A percentile compares a stretch with the other conserved stretches of the same genome.
Evolutionary conservation across 331 rosid genomes (phyloP).

Genomic region (Quercus tomentella): DNA sequence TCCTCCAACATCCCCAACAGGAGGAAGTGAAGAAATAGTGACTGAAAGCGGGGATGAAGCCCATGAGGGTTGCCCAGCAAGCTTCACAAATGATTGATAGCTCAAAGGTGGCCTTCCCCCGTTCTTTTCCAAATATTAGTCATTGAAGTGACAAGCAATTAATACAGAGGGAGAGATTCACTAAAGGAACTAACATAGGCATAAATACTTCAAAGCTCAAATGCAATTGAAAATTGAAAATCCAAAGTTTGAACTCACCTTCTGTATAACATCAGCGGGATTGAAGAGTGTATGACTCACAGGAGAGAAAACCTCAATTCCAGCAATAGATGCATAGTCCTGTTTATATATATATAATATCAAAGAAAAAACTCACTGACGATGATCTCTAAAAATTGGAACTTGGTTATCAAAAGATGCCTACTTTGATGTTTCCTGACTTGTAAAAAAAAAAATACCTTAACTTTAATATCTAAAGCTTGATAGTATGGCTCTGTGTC

Average conservation of each 20-base stretch:
- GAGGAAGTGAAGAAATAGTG: slow-evolving; percentile 58
- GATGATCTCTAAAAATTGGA: neutral
- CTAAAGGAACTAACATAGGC: neutral
- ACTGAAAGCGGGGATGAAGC: slow-evolving; percentile 36
- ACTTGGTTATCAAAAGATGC: neutral
- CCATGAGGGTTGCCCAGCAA: slow-evolving; percentile 68
- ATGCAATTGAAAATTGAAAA: neutral
- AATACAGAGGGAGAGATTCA: neutral
- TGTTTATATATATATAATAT: slow-evolving; percentile 1
- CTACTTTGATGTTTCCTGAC: too few species aligned
- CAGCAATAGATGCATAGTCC: slow-evolving; percentile 58
- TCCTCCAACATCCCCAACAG: slow-evolving; percentile 46
- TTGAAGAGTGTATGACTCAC: slow-evolving; percentile 86
- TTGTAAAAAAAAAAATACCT: slow-evolving; percentile 39
- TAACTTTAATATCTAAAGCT: slow-evolving; percentile 58
- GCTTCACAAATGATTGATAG: slow-evolving; percentile 82
- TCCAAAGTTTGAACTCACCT: slow-evolving; percentile 41
- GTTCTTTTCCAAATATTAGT: slow-evolving; percentile 51
- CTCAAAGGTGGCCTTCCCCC: slow-evolving; percentile 89
- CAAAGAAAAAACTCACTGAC: neutral
- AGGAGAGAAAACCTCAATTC: slow-evolving; percentile 81
- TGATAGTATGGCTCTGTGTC: slow-evolving; percentile 92
- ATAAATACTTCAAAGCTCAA: too few species aligned
- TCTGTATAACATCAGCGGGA: slow-evolving; percentile 65
- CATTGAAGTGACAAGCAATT: slow-evolving; percentile 14